These are phyloP conservation scores for Salix purpurea DNA, from an alignment of 345 rosid species.

Conservation along the genomic window DNA sequence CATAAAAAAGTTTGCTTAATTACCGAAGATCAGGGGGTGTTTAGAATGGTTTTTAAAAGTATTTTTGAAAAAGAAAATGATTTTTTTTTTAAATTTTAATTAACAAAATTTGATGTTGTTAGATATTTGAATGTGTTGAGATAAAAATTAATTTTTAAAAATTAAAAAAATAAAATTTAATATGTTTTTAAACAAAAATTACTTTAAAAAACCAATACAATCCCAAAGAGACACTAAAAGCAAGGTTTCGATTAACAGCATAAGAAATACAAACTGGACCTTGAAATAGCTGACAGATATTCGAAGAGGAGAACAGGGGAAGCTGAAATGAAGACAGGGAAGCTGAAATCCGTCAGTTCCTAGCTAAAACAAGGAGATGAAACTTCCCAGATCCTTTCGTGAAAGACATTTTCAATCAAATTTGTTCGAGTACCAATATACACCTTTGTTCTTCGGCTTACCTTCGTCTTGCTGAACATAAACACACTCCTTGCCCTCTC, in stretches of 20 bases:
- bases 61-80: too few species aligned
- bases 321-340: not conserved
- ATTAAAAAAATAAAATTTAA: too few species aligned
- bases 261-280: not conserved
- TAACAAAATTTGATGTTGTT: too few species aligned
- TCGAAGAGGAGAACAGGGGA: slow-evolving; percentile 3
- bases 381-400: not conserved
- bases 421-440: slow-evolving; percentile 28
- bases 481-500: slow-evolving; percentile 30
- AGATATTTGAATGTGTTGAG: too few species aligned
- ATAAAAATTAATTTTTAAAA: too few species aligned
- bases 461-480: slow-evolving; percentile 26
- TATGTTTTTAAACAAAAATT: too few species aligned
- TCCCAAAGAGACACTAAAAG: too few species aligned
- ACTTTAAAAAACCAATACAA: too few species aligned
- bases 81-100: too few species aligned
- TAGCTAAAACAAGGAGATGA: not conserved
- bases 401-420: not conserved
- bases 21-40: too few species aligned
- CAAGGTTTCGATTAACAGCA: not conserved
- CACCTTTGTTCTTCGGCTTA: slow-evolving; percentile 14
- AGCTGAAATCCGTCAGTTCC: not conserved
- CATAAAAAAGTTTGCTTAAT: too few species aligned
- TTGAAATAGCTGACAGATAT: not conserved
- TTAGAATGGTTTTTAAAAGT: too few species aligned